Conservation (phyloP, 2,329 filamentous ascomycete genomes). For the Colletotrichum gigasporum region DNA sequence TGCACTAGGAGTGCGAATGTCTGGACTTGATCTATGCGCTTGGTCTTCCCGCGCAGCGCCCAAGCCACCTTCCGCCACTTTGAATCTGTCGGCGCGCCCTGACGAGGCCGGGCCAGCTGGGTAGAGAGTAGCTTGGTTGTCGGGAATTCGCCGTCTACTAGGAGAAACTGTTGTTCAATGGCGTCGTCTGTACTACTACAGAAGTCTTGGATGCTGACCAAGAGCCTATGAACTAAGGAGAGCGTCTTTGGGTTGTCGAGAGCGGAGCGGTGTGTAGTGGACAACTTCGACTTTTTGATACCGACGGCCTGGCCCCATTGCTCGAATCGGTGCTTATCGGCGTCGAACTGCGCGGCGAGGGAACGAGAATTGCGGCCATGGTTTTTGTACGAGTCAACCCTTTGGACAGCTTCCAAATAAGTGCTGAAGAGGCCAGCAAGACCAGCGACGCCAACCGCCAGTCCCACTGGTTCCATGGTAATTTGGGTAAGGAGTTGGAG, state of each 20-base stretch:
- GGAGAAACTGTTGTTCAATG: fast-evolving
- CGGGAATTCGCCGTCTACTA: neutral
- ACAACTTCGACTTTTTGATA: neutral
- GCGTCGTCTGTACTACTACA: neutral
- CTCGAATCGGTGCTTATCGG: constrained; percentile 30
- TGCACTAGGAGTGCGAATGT: no score
- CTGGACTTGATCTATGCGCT: no score
- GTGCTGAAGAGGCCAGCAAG: constrained; percentile 35
- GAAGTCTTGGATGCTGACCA: constrained; percentile 5
- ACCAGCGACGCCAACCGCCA: constrained; percentile 32
- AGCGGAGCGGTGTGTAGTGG: constrained; percentile 14
- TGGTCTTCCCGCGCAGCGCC: no score
- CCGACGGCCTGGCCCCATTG: constrained; percentile 35
- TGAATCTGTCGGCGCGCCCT: neutral
- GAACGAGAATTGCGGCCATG: constrained; percentile 27
- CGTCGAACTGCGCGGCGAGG: constrained; percentile 26
- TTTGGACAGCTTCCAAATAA: constrained; percentile 33
- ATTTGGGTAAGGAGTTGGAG: no score
- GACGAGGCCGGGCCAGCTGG: neutral
- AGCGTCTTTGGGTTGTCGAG: constrained; percentile 16
- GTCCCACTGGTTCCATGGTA: constrained; percentile 34
- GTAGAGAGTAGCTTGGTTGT: neutral
- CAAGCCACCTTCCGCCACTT: constrained; percentile 28
- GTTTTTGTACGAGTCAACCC: constrained; percentile 27
- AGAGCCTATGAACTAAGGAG: neutral